A percentile compares a stretch with the other conserved stretches of the same genome.
Evolutionary conservation across 768 basidiomycete species (phyloP).

Genomic region (Suillus hirtellus): DNA sequence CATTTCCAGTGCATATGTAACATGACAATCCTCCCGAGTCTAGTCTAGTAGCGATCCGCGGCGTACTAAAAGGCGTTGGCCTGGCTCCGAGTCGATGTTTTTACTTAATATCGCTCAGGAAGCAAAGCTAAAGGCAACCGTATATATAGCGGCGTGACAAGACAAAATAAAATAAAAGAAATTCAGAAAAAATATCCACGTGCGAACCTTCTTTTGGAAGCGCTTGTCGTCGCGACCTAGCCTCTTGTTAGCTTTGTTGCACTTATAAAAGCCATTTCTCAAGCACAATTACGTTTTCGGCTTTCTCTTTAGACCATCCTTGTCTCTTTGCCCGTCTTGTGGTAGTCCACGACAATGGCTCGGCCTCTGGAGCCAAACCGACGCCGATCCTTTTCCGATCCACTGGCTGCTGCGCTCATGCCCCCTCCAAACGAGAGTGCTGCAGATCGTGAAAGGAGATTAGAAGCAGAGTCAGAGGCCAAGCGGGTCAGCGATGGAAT

Average conservation of each 20-base stretch:
- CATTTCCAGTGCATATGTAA: background rate
- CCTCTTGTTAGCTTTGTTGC: conserved; percentile 13
- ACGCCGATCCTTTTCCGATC: conserved; percentile 60
- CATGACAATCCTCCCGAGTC: background rate
- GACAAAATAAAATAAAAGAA: background rate
- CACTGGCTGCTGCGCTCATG: conserved; percentile 62
- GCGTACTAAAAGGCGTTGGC: background rate
- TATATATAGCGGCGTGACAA: background rate
- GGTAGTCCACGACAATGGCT: conserved; percentile 21
- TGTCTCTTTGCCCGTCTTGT: background rate
- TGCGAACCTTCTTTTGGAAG: conserved; percentile 26
- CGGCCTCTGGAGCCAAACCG: conserved; percentile 38
- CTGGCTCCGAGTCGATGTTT: background rate
- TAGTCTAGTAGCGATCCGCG: background rate
- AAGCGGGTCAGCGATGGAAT: conserved; percentile 75
- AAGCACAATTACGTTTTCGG: conserved; percentile 21
- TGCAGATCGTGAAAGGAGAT: conserved; percentile 61
- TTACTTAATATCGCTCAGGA: conserved; percentile 1
- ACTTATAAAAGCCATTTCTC: conserved; percentile 18
- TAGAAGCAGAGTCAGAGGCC: conserved; percentile 69
- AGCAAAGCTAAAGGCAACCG: background rate
- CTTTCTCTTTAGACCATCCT: conserved; percentile 9
- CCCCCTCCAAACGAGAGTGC: conserved; percentile 76
- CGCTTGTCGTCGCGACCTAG: conserved; percentile 23
- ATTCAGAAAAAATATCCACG: background rate